Conservation (phyloP, 140 eudicot species). For the Senecio squalidus region DNA sequence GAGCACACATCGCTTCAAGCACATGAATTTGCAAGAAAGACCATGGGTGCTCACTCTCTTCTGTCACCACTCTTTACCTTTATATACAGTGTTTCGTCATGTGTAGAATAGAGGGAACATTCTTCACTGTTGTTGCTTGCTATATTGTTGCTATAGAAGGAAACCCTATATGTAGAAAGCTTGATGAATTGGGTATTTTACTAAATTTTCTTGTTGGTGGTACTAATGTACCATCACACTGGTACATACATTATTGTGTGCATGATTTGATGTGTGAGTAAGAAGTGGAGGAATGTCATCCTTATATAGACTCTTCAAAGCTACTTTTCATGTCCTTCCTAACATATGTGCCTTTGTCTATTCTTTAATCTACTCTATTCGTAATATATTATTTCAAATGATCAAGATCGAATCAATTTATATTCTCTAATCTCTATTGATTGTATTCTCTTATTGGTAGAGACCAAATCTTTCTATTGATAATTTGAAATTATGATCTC, state of each 20-base stretch:
- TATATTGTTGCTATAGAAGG: neutral
- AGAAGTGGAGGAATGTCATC: constrained; percentile 15
- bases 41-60: too few relatives aligned
- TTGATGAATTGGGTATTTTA: neutral
- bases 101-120: neutral
- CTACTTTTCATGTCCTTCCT: constrained; percentile 2
- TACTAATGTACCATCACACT: constrained; percentile 3
- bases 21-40: too few relatives aligned
- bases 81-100: too few relatives aligned
- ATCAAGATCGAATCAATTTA: neutral
- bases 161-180: constrained; percentile 1
- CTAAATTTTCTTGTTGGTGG: constrained; percentile 5
- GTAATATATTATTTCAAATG: constrained; percentile 1
- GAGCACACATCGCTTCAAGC: too few relatives aligned
- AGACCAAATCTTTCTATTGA: neutral
- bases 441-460: neutral
- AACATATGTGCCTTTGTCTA: constrained; percentile 1
- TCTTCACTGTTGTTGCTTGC: constrained; percentile 1
- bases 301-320: constrained; percentile 20
- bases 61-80: too few relatives aligned
- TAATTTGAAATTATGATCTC: neutral
- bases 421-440: neutral
- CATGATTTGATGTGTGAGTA: constrained; percentile 19
- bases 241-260: neutral
- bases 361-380: neutral